These are phyloP conservation scores for Wickerhamomyces xylosicus DNA, from an alignment of 805 yeast genomes.

Conservation along the genomic window DNA sequence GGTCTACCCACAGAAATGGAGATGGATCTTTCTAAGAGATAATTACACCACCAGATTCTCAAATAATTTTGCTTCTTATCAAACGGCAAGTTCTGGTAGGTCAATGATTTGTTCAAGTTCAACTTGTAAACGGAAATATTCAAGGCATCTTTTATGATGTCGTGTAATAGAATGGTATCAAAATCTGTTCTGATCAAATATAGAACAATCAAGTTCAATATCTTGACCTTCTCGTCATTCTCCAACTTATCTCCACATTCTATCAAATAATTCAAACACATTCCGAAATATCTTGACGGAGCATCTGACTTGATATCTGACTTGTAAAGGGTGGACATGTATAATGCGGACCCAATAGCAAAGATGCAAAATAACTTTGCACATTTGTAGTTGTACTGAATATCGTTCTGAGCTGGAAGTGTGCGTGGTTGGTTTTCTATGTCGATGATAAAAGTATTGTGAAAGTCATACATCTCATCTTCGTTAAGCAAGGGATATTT, in stretches of 20 bases:
- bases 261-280: slow-evolving; percentile 47
- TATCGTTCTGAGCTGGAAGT: slow-evolving; percentile 17
- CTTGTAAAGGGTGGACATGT: slow-evolving; percentile 47
- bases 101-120: slow-evolving; percentile 25
- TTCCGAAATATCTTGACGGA: slow-evolving; percentile 38
- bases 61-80: slow-evolving; percentile 28
- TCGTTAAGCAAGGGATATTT: slow-evolving; percentile 48
- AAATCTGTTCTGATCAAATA: slow-evolving; percentile 52
- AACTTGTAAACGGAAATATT: slow-evolving; percentile 26
- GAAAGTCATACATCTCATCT: slow-evolving; percentile 38
- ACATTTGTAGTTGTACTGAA: slow-evolving; percentile 37
- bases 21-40: slow-evolving; percentile 50
- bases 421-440: slow-evolving; percentile 22
- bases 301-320: slow-evolving; percentile 38
- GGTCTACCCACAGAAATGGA: slow-evolving; percentile 54
- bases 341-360: slow-evolving; percentile 40
- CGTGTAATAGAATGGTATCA: slow-evolving; percentile 44
- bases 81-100: slow-evolving; percentile 22
- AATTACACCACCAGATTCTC: slow-evolving; percentile 57
- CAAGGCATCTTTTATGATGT: slow-evolving; percentile 44
- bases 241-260: slow-evolving; percentile 30
- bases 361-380: slow-evolving; percentile 47
- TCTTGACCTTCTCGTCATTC: slow-evolving; percentile 36
- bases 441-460: slow-evolving; percentile 34
- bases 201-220: slow-evolving; percentile 39